Base-by-base conservation (phyloP, 805 yeast genomes). In the Metschnikowia cerradonensis region DNA sequence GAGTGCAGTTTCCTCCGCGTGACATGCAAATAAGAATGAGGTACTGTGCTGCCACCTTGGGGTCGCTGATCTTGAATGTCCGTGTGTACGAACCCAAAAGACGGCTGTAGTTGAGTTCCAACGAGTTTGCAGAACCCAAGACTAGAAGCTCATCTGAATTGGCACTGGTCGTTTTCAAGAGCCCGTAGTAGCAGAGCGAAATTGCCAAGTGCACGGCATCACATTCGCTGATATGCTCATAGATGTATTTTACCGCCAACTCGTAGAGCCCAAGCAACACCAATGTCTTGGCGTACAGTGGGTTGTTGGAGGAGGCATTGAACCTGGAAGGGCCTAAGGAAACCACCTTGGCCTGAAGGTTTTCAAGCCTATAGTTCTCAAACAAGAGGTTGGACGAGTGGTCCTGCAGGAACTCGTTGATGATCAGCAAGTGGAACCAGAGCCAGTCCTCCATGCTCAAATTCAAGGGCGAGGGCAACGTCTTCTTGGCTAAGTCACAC, bases 371-470 rank as follows among this genome's bases (percentile, higher is more conserved):
- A 66, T 90, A 92, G 54, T 80, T 77, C 59, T 89, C 96, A 62
- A 80, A 82, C 10, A 83, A 71, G 34, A 86, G 80, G 51, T 69
- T 54, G 14, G 61, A 60, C 3, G 57, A n/a, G 7, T 56, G 37
- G 14, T 59, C 61, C 15, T 57, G 53, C 45, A 53, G 57, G 45
- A 59, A 64, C 60, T 88, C 92, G 50, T 83, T 80, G 14, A 88
- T 81, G 30, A 92, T 75, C 67, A 83, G 78, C 50, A 94, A 76
- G 67, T 94, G 97, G 64, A 88, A 81, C 99, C 99, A 92, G 45
- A 92, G 67, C 98, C 98, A 92, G 70, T 92, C 98, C 67, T 92
- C 98, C 44, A 91, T 81, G 52, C 95, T 88, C 35, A 83, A 69
- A 36, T 86, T 79, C 31, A 92, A 80, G 36, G 80, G 73, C n/a